Evolutionary conservation across 2,329 filamentous ascomycete genomes (phyloP), one percentile per base, ranked within the genome.

Genomic region (Exophiala lecanii-corni): DNA sequence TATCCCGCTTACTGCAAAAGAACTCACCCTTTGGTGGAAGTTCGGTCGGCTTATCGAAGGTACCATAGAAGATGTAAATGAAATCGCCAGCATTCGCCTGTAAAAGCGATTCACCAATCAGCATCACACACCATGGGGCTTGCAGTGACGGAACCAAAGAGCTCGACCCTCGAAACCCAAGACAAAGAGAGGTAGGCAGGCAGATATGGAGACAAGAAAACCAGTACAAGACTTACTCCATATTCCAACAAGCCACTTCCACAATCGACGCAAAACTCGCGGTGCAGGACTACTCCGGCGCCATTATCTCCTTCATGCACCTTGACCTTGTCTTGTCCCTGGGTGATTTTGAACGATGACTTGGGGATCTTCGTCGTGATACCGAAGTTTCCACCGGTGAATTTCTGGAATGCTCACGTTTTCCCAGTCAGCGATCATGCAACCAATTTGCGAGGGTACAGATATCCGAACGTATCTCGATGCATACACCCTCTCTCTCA

Each of bases 11-110:
- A 39, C 64, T 72, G 55, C 72, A 75, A 50, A 75, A 78, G 59
- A 77, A 77, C 49, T 77, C 73, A 0, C 73, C 74, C 52, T 75
- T 76, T 0, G 73, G 73, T 4, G 71, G 69, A 7, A 76, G 56
- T 38, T 59, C 63, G 10, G 71, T 69, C 30, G 49, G 69, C 15
- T 73, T 63, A 43, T 77, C 73, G 3, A 78, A 57, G 0, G 72
- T 72, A 1, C 74, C 73, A 30, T 73, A 68, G 13, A 67, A 69
- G 7, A 73, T 64, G 51, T 71, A 69, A 20, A 61, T 62, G 42
- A 60, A 68, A 6, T 56, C 53, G 36, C 51, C 54, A 3, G 54
- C 54, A 32, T 54, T 54, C 5, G 51, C 51, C 36, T 58, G 19
- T 25, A n/a, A 16, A 32, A 5, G 12, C 12, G n/a, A 12, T 7